These are phyloP conservation scores for Brassica cretica DNA, from an alignment of 345 rosid species.

Conservation along the genomic window DNA sequence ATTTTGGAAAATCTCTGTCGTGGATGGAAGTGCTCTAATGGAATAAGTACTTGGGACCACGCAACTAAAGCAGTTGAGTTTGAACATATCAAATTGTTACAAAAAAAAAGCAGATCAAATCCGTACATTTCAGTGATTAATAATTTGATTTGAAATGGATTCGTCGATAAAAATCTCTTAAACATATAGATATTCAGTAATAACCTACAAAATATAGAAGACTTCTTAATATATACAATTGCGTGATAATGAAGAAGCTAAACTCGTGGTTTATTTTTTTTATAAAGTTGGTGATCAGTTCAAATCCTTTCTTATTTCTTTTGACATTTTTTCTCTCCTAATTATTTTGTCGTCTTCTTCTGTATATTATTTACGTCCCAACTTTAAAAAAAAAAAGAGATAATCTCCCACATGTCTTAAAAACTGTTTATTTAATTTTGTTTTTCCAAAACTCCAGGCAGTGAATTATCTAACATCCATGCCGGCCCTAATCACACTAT, in stretches of 20 bases:
- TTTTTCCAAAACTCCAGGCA: too few relatives aligned
- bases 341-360: background rate
- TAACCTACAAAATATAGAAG: background rate
- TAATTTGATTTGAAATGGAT: too few relatives aligned
- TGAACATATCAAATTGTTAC: too few relatives aligned
- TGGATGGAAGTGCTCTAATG: too few relatives aligned
- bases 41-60: too few relatives aligned
- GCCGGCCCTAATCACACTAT: background rate
- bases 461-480: too few relatives aligned
- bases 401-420: too few relatives aligned
- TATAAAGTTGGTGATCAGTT: background rate
- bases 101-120: too few relatives aligned
- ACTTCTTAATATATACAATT: background rate
- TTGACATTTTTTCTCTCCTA: background rate
- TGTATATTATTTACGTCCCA: background rate
- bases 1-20: too few relatives aligned
- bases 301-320: background rate
- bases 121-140: too few relatives aligned
- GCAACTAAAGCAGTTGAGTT: too few relatives aligned
- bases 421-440: too few relatives aligned
- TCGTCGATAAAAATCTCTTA: background rate
- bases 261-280: background rate
- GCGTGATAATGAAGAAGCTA: background rate
- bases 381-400: background rate
- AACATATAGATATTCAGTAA: background rate